Conservation (phyloP, 345 rosid species). For the Crucihimalaya himalaica region DNA sequence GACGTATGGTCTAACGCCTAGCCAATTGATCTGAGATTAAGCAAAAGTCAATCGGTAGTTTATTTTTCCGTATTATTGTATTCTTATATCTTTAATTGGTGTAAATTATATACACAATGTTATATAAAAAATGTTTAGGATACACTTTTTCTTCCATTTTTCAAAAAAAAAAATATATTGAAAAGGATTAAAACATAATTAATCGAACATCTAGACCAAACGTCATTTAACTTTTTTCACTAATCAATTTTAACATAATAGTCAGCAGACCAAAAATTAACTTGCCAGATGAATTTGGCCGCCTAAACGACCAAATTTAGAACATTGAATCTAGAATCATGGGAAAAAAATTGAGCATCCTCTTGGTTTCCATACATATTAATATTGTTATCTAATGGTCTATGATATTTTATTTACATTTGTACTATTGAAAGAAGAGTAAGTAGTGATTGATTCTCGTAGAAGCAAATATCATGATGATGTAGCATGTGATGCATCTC, state of each 20-base stretch:
- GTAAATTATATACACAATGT: too few relatives aligned
- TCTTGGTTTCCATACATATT: slow-evolving; percentile 11
- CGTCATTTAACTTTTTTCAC: not conserved
- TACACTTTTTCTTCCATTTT: too few relatives aligned
- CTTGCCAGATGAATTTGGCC: not conserved
- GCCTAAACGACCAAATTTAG: not conserved
- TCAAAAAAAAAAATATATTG: not conserved
- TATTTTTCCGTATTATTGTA: too few relatives aligned
- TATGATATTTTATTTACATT: not conserved
- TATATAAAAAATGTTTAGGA: too few relatives aligned
- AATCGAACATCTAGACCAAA: not conserved
- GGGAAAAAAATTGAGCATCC: not conserved
- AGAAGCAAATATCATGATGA: slow-evolving; percentile 39
- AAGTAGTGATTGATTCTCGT: slow-evolving; percentile 30
- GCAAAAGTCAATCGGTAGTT: not conserved
- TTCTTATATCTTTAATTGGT: not conserved
- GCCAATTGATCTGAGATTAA: not conserved
- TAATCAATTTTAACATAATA: not conserved
- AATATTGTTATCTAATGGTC: not conserved
- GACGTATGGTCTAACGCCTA: not conserved
- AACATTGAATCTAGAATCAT: not conserved
- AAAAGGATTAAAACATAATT: not conserved
- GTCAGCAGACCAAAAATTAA: not conserved
- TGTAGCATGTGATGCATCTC: slow-evolving; percentile 41
- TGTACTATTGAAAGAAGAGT: slow-evolving; percentile 22